Percentiles rank a stretch among this genome's conserved stretches.
Conservation (phyloP, 2,329 filamentous ascomycete genomes). For the Clonostachys rhizophaga region DNA sequence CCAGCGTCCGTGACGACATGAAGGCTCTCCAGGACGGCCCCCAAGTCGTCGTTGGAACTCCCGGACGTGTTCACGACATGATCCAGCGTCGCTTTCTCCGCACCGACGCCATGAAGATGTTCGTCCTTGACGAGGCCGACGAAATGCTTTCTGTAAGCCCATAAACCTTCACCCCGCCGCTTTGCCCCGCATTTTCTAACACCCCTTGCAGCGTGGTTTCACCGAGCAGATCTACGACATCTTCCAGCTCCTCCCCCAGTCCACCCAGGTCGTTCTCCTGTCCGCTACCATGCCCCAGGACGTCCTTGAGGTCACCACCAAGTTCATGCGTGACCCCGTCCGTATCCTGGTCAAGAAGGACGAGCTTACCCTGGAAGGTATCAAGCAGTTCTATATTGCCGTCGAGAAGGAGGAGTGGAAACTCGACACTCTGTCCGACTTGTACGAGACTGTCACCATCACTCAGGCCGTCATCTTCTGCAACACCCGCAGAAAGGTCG, state of each 20-base stretch:
- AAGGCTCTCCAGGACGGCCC: conserved; percentile 93
- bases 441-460: conserved; percentile 99
- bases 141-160: conserved; percentile 88
- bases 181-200: conserved; percentile 21
- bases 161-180: not conserved
- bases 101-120: conserved; percentile 99
- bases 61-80: conserved; percentile 99
- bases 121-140: conserved; percentile 98
- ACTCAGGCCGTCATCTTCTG: conserved; percentile 99
- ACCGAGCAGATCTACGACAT: conserved; percentile 99
- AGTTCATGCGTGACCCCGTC: conserved; percentile 99
- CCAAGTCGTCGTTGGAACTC: conserved; percentile 96
- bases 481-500: conserved; percentile 99
- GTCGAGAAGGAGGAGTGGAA: conserved; percentile 99
- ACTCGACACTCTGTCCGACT: conserved; percentile 95
- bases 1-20: conserved; percentile 97
- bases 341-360: conserved; percentile 99
- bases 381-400: conserved; percentile 99
- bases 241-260: conserved; percentile 97
- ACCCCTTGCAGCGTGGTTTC: conserved; percentile 73
- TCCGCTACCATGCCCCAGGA: conserved; percentile 99
- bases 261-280: conserved; percentile 95
- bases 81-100: conserved; percentile 96
- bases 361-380: conserved; percentile 98
- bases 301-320: conserved; percentile 98